Conservation (phyloP, 352 stramenopile species). For the Phytophthora megakarya region DNA sequence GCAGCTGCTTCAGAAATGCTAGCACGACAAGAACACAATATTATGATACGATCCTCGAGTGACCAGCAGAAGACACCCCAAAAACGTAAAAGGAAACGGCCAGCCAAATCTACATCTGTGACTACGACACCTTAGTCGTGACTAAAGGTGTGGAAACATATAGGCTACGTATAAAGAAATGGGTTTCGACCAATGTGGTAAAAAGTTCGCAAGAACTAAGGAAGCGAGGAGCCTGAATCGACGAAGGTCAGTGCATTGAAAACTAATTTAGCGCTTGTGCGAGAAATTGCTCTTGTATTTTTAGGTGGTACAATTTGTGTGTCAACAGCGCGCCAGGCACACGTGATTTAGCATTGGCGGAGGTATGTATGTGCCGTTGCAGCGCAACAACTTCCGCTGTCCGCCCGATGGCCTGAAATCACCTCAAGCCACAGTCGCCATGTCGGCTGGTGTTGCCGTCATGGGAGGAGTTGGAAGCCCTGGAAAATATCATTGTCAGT, state of each 20-base stretch:
- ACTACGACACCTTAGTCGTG: constrained; percentile 18
- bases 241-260: constrained; percentile 25
- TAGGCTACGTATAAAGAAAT: constrained; percentile 18
- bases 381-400: constrained; percentile 72
- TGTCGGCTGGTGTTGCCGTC: constrained; percentile 21
- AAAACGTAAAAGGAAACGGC: constrained; percentile 47
- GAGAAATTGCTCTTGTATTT: constrained; percentile 33
- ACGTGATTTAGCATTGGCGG: background rate
- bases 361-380: constrained; percentile 42
- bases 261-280: constrained; percentile 33
- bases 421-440: constrained; percentile 13
- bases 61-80: constrained; percentile 35
- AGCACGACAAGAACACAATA: constrained; percentile 13
- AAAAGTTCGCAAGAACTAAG: constrained; percentile 17
- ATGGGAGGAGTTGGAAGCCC: constrained; percentile 20
- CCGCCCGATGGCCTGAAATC: constrained; percentile 34
- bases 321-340: background rate
- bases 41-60: constrained; percentile 15
- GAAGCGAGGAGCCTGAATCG: constrained; percentile 13
- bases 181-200: constrained; percentile 8
- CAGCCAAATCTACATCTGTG: constrained; percentile 26
- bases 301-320: constrained; percentile 18
- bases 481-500: constrained; percentile 46
- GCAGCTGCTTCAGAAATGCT: constrained; percentile 27
- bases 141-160: constrained; percentile 6